Conservation (phyloP, 257 asterid genomes). For the Leptodermis oblonga region DNA sequence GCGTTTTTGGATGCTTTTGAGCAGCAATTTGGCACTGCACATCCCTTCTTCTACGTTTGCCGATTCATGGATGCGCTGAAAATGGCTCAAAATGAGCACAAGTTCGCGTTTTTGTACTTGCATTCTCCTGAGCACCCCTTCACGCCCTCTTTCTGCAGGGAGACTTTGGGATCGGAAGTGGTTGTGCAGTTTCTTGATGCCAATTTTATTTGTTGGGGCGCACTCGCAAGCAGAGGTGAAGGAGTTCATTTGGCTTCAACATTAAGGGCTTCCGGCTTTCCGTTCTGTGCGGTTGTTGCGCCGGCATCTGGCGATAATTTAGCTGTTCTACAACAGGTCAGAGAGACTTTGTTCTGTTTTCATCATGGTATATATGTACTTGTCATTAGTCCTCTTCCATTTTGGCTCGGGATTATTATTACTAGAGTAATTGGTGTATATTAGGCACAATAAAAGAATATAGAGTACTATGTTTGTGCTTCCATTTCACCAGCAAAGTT, state of each 20-base stretch:
- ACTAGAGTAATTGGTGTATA: neutral
- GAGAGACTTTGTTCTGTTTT: neutral
- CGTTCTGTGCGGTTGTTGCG: conserved; percentile 77
- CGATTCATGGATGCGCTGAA: conserved; percentile 53
- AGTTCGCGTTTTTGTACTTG: conserved; percentile 66
- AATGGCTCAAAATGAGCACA: conserved; percentile 59
- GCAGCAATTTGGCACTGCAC: conserved; percentile 59
- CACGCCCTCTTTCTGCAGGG: conserved; percentile 61
- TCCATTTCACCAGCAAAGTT: neutral
- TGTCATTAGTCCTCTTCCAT: no score
- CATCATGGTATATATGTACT: neutral
- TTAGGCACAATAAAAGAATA: neutral
- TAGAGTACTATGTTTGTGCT: neutral
- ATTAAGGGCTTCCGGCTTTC: conserved; percentile 48
- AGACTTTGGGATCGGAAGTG: conserved; percentile 62
- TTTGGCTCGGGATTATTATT: neutral
- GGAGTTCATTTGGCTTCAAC: conserved; percentile 53
- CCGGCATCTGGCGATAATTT: conserved; percentile 61
- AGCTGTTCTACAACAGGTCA: conserved; percentile 71
- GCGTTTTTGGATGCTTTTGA: conserved; percentile 55
- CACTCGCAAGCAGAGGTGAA: conserved; percentile 53
- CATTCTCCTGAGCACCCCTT: conserved; percentile 77
- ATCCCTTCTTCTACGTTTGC: conserved; percentile 81
- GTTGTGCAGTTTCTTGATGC: conserved; percentile 83
- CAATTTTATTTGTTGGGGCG: conserved; percentile 80